Conservation (phyloP, 441 rosid genomes). For the Erodium texanum region DNA sequence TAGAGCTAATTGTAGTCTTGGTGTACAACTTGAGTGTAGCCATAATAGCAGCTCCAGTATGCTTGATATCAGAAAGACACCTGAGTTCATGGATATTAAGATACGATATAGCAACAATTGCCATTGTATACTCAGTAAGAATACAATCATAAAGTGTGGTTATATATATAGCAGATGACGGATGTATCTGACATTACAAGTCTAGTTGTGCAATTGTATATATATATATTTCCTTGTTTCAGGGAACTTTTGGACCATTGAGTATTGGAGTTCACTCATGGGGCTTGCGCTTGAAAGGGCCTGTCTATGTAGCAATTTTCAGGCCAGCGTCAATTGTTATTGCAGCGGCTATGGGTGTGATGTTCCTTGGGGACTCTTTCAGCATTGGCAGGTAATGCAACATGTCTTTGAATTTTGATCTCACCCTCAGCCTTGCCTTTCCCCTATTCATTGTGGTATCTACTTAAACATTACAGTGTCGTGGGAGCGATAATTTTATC, state of each 20-base stretch:
- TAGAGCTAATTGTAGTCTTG: conserved; percentile 2
- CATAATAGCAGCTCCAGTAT: conserved; percentile 6
- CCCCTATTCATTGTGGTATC: neutral
- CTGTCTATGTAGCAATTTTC: conserved; percentile 33
- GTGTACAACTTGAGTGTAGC: neutral
- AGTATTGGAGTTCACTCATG: neutral
- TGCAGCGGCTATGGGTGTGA: conserved; percentile 1
- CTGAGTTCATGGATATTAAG: neutral
- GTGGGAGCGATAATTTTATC: neutral
- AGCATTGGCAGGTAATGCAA: neutral
- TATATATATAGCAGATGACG: conserved; percentile 6
- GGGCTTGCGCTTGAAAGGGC: conserved; percentile 4
- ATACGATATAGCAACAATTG: conserved; percentile 4
- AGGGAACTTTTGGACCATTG: conserved; percentile 2
- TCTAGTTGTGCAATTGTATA: neutral
- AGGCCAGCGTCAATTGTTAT: conserved; percentile 22
- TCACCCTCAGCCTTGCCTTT: neutral
- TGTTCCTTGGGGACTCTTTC: conserved; percentile 1
- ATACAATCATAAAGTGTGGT: neutral
- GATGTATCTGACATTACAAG: neutral
- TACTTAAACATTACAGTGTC: neutral
- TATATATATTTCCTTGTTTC: neutral
- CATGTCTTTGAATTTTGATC: neutral
- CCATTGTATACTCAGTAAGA: conserved; percentile 27
- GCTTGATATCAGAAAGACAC: conserved; percentile 3